Base-by-base conservation (phyloP, 306 rosid genomes). In the Cucurbita maxima region DNA sequence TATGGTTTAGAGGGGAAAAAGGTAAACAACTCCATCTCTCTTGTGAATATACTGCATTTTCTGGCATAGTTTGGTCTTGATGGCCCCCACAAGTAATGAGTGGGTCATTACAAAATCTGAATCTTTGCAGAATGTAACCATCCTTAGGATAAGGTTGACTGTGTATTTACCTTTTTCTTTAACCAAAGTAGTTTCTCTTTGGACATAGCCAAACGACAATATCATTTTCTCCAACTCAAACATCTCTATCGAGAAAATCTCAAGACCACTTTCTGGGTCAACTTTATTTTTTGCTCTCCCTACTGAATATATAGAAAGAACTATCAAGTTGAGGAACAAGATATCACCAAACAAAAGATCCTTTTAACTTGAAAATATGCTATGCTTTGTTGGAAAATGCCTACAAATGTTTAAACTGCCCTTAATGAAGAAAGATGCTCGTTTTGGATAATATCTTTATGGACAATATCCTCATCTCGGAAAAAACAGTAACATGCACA, bases 1-100 rank as follows among this genome's bases (percentile, higher is more conserved):
- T 36, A 36, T 37, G 18, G 45, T 50, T 25, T 47, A 50, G 7
- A 3, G 18, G 54, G 7, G 5, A 13, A 19, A 20, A 6, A 13
- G 13, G 8, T 7, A 64, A 15, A 43, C n/a, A 10, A 11, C 34
- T 34, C 16, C n/a, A 63, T n/a, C 5, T 13, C 71, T 16, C 52
- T 40, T 62, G 30, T 62, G 70, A 60, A 36, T 6, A 60, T 37
- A 36, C 45, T 36, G 56, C 56, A 3, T 50, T 69, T 50, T 30
- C 74, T 70, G 58, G 45, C 58, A 69, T 14, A 30, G 22, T 69
- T 70, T 70, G 74, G 74, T 34, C 74, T 70, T 30, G 74, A 14
- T 48, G 74, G 74, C 18, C 58, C 74, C 74, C 74, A 70, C 74
- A 51, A 34, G 40, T 70, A 22, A 47, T 25, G 25, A 70, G 74